Evolutionary conservation across 495 filamentous ascomycete genomes (phyloP).

Genomic region (Penicillium roqueforti): DNA sequence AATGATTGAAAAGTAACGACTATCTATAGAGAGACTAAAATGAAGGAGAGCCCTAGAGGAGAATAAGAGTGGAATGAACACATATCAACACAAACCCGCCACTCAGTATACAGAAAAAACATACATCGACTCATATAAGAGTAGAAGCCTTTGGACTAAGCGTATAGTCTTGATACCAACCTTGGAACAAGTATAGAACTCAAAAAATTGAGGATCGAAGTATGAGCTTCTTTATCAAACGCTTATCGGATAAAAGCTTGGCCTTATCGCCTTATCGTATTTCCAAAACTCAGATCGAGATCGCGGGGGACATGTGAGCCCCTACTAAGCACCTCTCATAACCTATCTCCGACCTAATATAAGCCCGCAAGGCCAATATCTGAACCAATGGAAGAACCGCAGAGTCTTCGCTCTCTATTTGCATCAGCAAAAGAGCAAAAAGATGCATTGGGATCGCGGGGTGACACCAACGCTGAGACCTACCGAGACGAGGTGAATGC

Average conservation of each 20-base stretch:
- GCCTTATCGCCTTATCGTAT: constrained; percentile 10
- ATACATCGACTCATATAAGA: not conserved
- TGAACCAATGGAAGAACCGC: constrained; percentile 51
- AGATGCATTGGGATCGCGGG: constrained; percentile 42
- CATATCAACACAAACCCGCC: not conserved
- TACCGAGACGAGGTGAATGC: constrained; percentile 65
- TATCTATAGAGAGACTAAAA: not conserved
- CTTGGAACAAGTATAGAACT: not conserved
- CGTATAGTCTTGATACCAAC: not conserved
- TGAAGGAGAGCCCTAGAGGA: not conserved
- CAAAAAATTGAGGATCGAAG: not conserved
- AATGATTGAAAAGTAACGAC: not conserved
- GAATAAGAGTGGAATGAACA: not conserved
- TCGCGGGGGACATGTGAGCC: constrained; percentile 18
- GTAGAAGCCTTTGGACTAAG: not conserved
- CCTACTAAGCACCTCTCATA: not conserved
- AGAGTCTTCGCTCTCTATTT: constrained; percentile 58
- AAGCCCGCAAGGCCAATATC: not conserved
- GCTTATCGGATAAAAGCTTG: constrained; percentile 18
- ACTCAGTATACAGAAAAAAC: not conserved
- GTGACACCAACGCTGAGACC: constrained; percentile 50
- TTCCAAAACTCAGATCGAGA: constrained; percentile 22
- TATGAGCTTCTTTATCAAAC: not conserved
- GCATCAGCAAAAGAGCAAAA: constrained; percentile 53
- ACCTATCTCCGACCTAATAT: constrained; percentile 3